Base-by-base conservation (phyloP, 768 basidiomycete genomes). In the Boletellus ananiceps region DNA sequence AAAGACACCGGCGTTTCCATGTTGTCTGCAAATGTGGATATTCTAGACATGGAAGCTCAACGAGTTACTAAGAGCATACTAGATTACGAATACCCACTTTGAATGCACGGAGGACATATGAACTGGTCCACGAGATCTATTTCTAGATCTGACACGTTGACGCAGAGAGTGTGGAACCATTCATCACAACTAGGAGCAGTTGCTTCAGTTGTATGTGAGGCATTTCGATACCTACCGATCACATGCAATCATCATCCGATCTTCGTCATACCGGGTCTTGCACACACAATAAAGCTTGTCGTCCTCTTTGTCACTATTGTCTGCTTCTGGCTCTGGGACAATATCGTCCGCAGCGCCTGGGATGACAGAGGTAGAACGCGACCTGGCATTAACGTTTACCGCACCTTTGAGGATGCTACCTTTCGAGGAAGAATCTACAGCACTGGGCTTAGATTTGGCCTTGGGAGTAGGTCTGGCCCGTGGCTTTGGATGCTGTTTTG, bases 41-140 rank as follows among this genome's bases (percentile, higher is more conserved):
- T 61, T 75, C 86, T 89, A 36, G 14, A 27, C 9, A 5, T 31
- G 14, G 33, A 39, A 35, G 23, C n/a, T 50, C 25, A 25, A 27
- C n/a, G 29, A n/a, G 39, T 42, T n/a, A 15, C 23, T 23, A 56
- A 29, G 23, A 36, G 41, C n/a, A 39, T n/a, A 41, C 32, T 39
- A 38, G 47, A 42, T 15, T 11, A 16, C 25, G 9, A 32, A 33
- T 19, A 77, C 89, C 33, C 56, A 94, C 93, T 82, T 48, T 78
- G 73, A 18, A 84, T 71, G 63, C 93, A 95, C 4, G 74, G 72
- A 1, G 92, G 91, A 66, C 93, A 96, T 45, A 92, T 82, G 67
- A 95, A 95, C 65, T 88, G 86, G 71, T 95, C 93, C 31, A 96
- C 87, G 14, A 96, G 80, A 57, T 93, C 89, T 32, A 92, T 80